Conservation (phyloP, 208 protist species). For the Trypanosoma avium region DNA sequence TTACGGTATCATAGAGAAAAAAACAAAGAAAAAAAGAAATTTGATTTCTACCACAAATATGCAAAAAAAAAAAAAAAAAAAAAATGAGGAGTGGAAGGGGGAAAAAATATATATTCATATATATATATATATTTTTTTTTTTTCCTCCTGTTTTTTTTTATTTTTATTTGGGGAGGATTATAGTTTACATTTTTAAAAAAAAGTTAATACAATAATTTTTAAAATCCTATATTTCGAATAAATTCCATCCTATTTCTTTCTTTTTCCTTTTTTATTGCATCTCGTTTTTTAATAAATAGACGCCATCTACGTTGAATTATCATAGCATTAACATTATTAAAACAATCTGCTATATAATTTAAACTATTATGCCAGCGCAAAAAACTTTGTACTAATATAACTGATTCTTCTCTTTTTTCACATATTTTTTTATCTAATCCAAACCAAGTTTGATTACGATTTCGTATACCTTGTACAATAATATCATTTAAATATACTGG, state of each 20-base stretch:
- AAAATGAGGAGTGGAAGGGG: too few species aligned
- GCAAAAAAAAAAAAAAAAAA: too few species aligned
- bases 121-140: neutral
- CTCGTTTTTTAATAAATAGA: slow-evolving; percentile 6
- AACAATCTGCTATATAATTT: slow-evolving; percentile 26
- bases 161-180: too few species aligned
- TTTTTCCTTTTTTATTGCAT: neutral
- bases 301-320: slow-evolving; percentile 43
- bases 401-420: slow-evolving; percentile 15
- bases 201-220: neutral
- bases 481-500: neutral
- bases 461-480: slow-evolving; percentile 28
- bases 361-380: slow-evolving; percentile 34
- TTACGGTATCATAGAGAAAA: too few species aligned
- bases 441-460: slow-evolving; percentile 47
- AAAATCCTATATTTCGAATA: neutral
- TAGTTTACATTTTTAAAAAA: too few species aligned
- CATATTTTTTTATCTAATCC: slow-evolving; percentile 12
- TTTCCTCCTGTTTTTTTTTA: neutral
- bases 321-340: slow-evolving; percentile 33
- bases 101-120: too few species aligned
- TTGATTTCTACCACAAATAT: too few species aligned
- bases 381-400: slow-evolving; percentile 34
- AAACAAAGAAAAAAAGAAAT: too few species aligned
- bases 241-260: neutral